Evolutionary conservation across 805 yeast genomes (phyloP).

Genomic region (Schwanniomyces vanrijiae): DNA sequence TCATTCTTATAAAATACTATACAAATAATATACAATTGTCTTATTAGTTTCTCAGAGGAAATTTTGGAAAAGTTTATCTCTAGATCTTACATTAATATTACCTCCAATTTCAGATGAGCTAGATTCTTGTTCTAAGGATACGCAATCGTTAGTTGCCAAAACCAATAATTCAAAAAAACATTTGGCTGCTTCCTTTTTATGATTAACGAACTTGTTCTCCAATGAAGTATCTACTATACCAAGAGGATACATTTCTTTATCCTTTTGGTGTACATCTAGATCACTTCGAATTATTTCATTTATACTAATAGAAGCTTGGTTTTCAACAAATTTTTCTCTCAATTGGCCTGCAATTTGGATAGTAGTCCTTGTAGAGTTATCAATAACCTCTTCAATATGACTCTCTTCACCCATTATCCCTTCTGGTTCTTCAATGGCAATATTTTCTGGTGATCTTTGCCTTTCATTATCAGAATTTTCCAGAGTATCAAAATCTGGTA

Average conservation of each 20-base stretch:
- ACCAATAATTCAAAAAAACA: constrained; percentile 82
- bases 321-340: constrained; percentile 29
- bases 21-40: constrained; percentile 1
- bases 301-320: constrained; percentile 26
- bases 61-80: constrained; percentile 31
- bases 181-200: constrained; percentile 61
- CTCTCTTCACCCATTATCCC: constrained; percentile 3
- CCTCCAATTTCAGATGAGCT: constrained; percentile 46
- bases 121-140: constrained; percentile 56
- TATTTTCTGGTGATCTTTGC: background rate
- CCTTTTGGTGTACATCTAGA: constrained; percentile 13
- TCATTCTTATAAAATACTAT: constrained; percentile 2
- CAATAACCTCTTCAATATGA: constrained; percentile 19
- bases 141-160: constrained; percentile 73
- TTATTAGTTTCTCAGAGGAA: constrained; percentile 4
- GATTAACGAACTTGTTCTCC: constrained; percentile 21
- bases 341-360: constrained; percentile 52
- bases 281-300: constrained; percentile 42
- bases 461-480: constrained; percentile 3
- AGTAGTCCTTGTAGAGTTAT: constrained; percentile 48
- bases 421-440: background rate
- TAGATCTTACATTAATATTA: constrained; percentile 52
- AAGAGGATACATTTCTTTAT: constrained; percentile 16
- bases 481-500: constrained; percentile 6
- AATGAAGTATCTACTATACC: constrained; percentile 15